Percentiles rank a stretch among this genome's conserved stretches.
These are phyloP conservation scores for Pseudogymnoascus destructans DNA, from an alignment of 2,329 filamentous ascomycete species.

Conservation along the genomic window DNA sequence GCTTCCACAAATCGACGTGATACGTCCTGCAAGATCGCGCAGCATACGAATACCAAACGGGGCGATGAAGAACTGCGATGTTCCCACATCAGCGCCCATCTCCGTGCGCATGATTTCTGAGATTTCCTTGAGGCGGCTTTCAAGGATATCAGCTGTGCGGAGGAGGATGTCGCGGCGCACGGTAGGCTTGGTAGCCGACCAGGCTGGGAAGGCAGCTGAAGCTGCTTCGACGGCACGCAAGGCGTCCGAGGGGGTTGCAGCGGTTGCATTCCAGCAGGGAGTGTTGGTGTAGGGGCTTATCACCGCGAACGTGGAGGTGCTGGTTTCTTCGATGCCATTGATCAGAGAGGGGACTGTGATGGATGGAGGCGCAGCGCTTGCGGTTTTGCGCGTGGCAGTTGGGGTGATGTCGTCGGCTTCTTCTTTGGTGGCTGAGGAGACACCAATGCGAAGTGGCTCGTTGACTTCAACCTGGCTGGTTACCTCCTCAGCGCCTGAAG, in stretches of 20 bases:
- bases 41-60: conserved; percentile 28
- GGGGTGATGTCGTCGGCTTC: not conserved
- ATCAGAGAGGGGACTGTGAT: conserved; percentile 33
- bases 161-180: conserved; percentile 41
- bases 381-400: not conserved
- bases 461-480: not conserved
- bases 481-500: not conserved
- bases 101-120: conserved; percentile 39
- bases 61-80: conserved; percentile 29
- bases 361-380: not conserved
- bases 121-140: conserved; percentile 38
- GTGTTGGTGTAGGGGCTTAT: conserved; percentile 36
- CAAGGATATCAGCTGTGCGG: conserved; percentile 40
- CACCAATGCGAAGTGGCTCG: not conserved
- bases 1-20: conserved; percentile 34
- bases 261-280: conserved; percentile 34
- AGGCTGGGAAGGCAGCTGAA: conserved; percentile 41
- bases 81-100: conserved; percentile 31
- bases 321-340: conserved; percentile 33
- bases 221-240: conserved; percentile 39
- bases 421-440: not conserved
- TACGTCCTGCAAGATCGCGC: conserved; percentile 38
- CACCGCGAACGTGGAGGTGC: conserved; percentile 34
- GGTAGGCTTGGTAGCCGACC: conserved; percentile 41
- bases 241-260: conserved; percentile 38